Base-by-base conservation (phyloP, 345 rosid genomes). In the Passiflora organensis region DNA sequence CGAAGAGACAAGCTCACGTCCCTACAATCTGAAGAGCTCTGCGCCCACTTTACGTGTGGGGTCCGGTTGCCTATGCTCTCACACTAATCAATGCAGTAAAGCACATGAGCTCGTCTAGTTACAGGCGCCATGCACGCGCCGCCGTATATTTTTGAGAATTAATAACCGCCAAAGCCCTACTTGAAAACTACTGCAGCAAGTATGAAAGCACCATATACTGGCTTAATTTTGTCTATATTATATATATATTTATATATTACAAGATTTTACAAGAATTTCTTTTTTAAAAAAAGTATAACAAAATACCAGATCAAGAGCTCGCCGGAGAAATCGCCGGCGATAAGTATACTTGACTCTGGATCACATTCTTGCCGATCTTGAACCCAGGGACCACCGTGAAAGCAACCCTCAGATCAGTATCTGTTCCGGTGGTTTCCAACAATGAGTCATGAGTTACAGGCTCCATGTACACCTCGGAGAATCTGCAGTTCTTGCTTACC, bases 331-430 rank as follows among this genome's bases (percentile, higher is more conserved):
- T 24, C 24, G 62, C 77, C 65, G 91, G 91, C 2, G 80, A 67
- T 63, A 81, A 56, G 48, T 84, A 93, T 47, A 93, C 99, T 61
- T 81, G 96, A 67, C 87, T 74, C 75, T 82, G 96, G 9, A 93
- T 60, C 47, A 89, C 81, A 43, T 59, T 74, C 25, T 58, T 73
- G 10, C 89, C 91, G 32, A 93, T 80, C 80, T 83, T 86, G 77
- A 93, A 86, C 32, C 99, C 99, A 14, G 99, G 96, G 42, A 84
- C 89, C 65, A 93, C 94, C 59, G 96, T 86, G 62, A 89, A 89
- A 48, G 83, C 75, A 51, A 93, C 99, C 71, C 74, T 76, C 24
- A 77, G 53, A 48, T 75, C 85, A 19, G 41, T 51, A 25, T 45
- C 69, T 5, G 53, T 43, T 24, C 77, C 79, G 54, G 38, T 11